Base-by-base conservation (phyloP, 306 rosid genomes). In the Neltuma alba region DNA sequence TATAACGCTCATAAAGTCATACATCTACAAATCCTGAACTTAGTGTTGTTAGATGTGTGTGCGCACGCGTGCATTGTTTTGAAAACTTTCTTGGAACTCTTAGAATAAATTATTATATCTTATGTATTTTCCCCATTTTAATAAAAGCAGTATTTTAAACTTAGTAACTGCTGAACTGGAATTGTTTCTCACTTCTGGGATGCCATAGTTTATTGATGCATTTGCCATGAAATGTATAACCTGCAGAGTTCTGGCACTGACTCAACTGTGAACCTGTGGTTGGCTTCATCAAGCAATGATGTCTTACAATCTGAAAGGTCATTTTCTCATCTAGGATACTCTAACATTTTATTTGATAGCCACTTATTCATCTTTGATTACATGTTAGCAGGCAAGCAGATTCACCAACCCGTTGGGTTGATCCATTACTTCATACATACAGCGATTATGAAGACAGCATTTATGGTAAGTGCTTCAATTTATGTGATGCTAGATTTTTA, bases 211-310 rank as follows among this genome's bases (percentile, higher is more conserved):
- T 57, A 76, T 68, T 48, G 67, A 45, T 48, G 33, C 10, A n/a
- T 68, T 55, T 79, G 58, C 85, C 54, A 58, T 72, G 72, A 74
- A 73, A 78, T 83, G 52, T 74, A n/a, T 16, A 52, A 74, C 25
- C 83, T 85, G 79, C 96, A 95, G 98, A 95, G 98, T 89, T 88
- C 97, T 30, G 98, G 98, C 48, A 95, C 98, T 0, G 96, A 95
- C 83, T 93, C 99, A 66, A 76, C 96, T 28, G 99, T 95, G 75
- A 93, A 90, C 83, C 77, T 95, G 91, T 95, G 99, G 99, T 78
- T 85, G 57, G 88, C 94, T 81, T 85, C 97, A 52, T 70, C 83
- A 52, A 74, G 76, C 79, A 52, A 77, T 38, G 92, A 85, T 40
- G 94, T 86, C 75, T 75, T 82, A 77, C 73, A 80, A 63, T 52